A percentile compares a stretch with the other conserved stretches of the same genome.
phyloP scores from a whole-genome alignment of 345 rosid species.

The Isatis tinctoria region DNA sequence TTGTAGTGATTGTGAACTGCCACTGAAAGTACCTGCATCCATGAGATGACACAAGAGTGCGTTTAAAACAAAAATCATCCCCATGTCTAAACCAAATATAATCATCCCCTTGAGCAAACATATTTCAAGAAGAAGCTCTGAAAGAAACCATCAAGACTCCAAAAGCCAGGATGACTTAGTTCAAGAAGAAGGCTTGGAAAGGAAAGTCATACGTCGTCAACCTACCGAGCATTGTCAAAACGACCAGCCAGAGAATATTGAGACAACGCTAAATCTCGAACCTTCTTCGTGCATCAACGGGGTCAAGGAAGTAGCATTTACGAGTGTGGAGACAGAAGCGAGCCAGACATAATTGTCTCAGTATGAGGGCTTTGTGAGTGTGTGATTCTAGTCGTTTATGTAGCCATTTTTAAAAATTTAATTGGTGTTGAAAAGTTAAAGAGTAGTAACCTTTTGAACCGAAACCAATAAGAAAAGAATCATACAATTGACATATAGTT shows the following conservation, averaged over 20 bases:
- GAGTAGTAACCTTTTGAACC: too few species aligned
- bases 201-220: constrained; percentile 12
- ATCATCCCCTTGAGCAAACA: too few species aligned
- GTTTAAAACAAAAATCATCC: background rate
- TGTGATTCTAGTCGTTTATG: constrained; percentile 18
- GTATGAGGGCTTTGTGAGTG: constrained; percentile 4
- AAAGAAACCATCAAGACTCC: constrained; percentile 41
- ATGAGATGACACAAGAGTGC: background rate
- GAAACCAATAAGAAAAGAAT: too few species aligned
- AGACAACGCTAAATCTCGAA: background rate
- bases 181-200: constrained; percentile 47
- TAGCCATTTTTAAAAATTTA: background rate
- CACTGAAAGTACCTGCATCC: constrained; percentile 85
- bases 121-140: too few species aligned
- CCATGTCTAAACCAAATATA: background rate
- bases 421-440: background rate
- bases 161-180: constrained; percentile 55
- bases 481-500: too few species aligned
- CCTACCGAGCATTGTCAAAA: constrained; percentile 20
- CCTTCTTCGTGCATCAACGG: constrained; percentile 23
- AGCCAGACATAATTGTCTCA: constrained; percentile 24
- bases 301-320: constrained; percentile 27
- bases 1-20: constrained; percentile 98
- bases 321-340: constrained; percentile 35
- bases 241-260: constrained; percentile 19